Evolutionary conservation across 495 filamentous ascomycete species (phyloP).

Genomic region (Aspergillus conjunctus): DNA sequence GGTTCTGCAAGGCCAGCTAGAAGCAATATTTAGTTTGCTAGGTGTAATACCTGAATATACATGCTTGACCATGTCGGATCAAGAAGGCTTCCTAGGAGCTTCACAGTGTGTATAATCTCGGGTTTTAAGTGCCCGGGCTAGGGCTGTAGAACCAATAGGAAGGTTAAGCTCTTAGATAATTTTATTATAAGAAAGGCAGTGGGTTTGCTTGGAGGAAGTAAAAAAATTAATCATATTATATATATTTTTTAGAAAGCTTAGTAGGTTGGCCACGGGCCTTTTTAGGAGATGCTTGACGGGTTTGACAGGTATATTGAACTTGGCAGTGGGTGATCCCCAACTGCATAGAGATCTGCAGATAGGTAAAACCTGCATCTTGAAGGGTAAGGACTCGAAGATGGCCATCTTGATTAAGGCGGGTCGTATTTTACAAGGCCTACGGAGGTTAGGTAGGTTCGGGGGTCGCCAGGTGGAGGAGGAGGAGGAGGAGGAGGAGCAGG

Average conservation of each 20-base stretch:
- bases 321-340: conserved; percentile 24
- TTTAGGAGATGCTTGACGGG: conserved; percentile 22
- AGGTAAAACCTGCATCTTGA: conserved; percentile 21
- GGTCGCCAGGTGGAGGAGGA: not conserved
- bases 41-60: conserved; percentile 2
- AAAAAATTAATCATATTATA: conserved; percentile 35
- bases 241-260: conserved; percentile 28
- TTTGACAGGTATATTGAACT: conserved; percentile 29
- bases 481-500: too few species aligned
- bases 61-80: conserved; percentile 1
- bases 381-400: conserved; percentile 25
- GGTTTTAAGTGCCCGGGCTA: conserved; percentile 30
- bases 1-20: too few species aligned
- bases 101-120: conserved; percentile 31
- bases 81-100: conserved; percentile 27
- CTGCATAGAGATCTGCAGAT: conserved; percentile 25
- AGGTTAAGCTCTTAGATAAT: conserved; percentile 30
- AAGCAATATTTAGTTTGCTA: too few species aligned
- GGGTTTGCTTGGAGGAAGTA: conserved; percentile 24
- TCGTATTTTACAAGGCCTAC: not conserved
- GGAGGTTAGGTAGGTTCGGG: not conserved
- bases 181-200: conserved; percentile 25
- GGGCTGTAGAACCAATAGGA: conserved; percentile 18
- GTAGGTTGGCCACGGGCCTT: conserved; percentile 20
- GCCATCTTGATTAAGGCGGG: conserved; percentile 25